Conservation (phyloP, 2,329 filamentous ascomycete species). For the Trichoderma asperellum region DNA sequence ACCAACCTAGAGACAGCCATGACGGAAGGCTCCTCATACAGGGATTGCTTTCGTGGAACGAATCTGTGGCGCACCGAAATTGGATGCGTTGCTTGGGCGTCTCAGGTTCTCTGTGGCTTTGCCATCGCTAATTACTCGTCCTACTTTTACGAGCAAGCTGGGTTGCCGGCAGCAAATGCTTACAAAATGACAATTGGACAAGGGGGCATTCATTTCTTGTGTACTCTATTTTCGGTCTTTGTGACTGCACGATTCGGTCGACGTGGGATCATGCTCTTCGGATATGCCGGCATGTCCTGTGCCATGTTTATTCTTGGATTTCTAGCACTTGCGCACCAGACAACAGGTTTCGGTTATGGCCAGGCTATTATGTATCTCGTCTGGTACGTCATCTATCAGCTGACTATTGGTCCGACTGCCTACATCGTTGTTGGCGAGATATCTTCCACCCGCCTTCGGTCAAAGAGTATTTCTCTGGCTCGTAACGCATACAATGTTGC, state of each 20-base stretch:
- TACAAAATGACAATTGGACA: background rate
- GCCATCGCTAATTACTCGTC: background rate
- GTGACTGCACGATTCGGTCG: background rate
- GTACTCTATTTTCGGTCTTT: background rate
- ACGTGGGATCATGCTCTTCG: background rate
- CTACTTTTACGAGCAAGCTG: conserved; percentile 1
- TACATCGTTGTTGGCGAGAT: background rate
- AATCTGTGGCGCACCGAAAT: conserved; percentile 1
- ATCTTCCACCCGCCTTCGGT: background rate
- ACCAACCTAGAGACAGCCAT: background rate
- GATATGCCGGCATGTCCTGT: background rate
- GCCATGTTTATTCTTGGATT: background rate
- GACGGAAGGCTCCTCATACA: background rate
- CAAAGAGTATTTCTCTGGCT: conserved; percentile 5
- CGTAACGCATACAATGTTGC: conserved; percentile 7
- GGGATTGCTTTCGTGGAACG: background rate
- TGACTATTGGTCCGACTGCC: background rate
- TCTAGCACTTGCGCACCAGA: background rate
- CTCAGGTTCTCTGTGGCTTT: background rate
- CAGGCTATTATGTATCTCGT: background rate
- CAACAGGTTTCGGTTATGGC: background rate
- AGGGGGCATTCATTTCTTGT: background rate
- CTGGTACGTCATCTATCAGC: background rate
- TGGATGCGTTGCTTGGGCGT: background rate
- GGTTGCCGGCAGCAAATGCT: background rate